A percentile compares a stretch with the other conserved stretches of the same genome.
phyloP scores from a whole-genome alignment of 805 yeast species.

The Yarrowia bubula region DNA sequence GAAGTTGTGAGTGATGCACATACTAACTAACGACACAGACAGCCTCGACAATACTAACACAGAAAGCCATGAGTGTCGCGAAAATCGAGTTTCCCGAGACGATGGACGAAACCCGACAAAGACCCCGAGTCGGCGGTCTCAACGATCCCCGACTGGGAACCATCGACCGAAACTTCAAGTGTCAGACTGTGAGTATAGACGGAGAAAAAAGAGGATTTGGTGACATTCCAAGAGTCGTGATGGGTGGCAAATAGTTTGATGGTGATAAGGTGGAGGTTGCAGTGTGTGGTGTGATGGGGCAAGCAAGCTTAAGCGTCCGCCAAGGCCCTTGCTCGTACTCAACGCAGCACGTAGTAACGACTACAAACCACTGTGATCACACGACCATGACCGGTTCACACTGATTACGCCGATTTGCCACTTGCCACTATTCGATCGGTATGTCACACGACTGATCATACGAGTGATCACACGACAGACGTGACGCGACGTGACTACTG shows the following conservation, averaged over 20 bases:
- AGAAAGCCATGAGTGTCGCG: conserved; percentile 95
- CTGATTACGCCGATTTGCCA: no score
- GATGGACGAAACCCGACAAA: conserved; percentile 96
- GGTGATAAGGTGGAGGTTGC: background rate
- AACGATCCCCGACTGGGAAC: conserved; percentile 97
- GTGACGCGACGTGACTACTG: no score
- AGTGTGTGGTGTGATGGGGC: no score
- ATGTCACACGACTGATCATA: no score
- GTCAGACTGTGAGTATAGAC: conserved; percentile 65
- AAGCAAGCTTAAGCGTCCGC: no score
- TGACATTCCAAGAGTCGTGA: no score
- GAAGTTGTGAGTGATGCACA: conserved; percentile 54
- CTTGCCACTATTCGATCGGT: no score
- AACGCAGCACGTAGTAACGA: no score
- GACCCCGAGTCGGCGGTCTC: conserved; percentile 94
- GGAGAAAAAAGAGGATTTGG: background rate
- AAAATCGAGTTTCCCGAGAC: conserved; percentile 98
- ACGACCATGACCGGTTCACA: no score
- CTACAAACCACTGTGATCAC: no score
- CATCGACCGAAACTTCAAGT: conserved; percentile 92
- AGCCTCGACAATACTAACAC: conserved; percentile 7
- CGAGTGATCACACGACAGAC: no score
- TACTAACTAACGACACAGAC: background rate
- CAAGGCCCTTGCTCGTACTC: no score
- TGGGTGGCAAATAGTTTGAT: background rate